Percentiles rank a stretch among this genome's conserved stretches.
Evolutionary conservation across 768 basidiomycete genomes (phyloP).

Genomic region (Hericium erinaceus): DNA sequence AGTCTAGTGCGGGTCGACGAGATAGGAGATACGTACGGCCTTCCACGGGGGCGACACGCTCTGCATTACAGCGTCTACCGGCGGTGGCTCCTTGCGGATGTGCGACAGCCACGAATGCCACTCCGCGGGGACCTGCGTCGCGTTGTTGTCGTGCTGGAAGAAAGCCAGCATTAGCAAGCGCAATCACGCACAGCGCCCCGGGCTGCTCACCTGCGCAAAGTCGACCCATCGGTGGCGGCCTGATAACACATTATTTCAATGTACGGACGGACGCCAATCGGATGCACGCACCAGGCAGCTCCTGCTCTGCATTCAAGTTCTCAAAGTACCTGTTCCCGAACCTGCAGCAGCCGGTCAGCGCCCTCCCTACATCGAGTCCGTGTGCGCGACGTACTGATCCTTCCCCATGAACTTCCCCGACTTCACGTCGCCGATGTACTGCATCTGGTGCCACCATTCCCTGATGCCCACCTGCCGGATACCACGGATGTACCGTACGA

Average conservation of each 20-base stretch:
- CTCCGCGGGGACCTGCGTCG: slow-evolving; percentile 89
- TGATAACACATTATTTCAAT: slow-evolving; percentile 20
- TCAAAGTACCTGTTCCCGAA: slow-evolving; percentile 95
- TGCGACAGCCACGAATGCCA: slow-evolving; percentile 97
- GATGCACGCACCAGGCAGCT: slow-evolving; percentile 82
- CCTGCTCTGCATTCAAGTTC: slow-evolving; percentile 80
- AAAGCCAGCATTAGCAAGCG: background rate
- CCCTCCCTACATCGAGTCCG: background rate
- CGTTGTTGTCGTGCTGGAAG: slow-evolving; percentile 71
- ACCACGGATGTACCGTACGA: slow-evolving; percentile 67
- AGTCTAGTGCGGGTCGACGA: background rate
- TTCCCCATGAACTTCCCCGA: slow-evolving; percentile 64
- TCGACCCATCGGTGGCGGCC: slow-evolving; percentile 98
- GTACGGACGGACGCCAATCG: too few relatives aligned
- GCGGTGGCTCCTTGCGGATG: slow-evolving; percentile 77
- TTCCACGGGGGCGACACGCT: slow-evolving; percentile 71
- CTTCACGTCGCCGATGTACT: slow-evolving; percentile 94
- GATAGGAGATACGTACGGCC: slow-evolving; percentile 43
- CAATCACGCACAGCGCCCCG: background rate
- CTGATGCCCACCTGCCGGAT: slow-evolving; percentile 66
- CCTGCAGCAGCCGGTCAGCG: slow-evolving; percentile 28
- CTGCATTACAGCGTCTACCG: slow-evolving; percentile 64
- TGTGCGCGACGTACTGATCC: slow-evolving; percentile 61
- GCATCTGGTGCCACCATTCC: slow-evolving; percentile 88
- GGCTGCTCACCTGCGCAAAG: slow-evolving; percentile 60